Conservation (phyloP, 371 early-diverging fungal species). For the Rhizopus microsporus region DNA sequence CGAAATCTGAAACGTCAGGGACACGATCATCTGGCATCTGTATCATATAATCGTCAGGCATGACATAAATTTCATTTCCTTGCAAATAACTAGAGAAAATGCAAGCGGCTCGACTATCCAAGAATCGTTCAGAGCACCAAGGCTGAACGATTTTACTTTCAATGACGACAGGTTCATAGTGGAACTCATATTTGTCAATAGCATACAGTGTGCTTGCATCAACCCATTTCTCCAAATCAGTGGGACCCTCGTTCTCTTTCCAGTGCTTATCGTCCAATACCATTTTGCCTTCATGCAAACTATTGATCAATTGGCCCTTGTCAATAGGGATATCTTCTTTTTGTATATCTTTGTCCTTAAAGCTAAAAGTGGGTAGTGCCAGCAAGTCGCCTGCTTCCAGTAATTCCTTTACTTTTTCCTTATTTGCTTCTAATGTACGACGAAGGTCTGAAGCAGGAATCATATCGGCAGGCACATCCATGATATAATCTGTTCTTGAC, state of each 20-base stretch:
- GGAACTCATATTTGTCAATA: slow-evolving; percentile 46
- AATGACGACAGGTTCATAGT: slow-evolving; percentile 51
- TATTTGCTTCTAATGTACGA: slow-evolving; percentile 38
- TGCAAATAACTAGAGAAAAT: slow-evolving; percentile 43
- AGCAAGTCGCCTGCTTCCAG: slow-evolving; percentile 40
- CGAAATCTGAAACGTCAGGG: slow-evolving; percentile 42
- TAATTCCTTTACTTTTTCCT: slow-evolving; percentile 32
- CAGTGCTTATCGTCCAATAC: slow-evolving; percentile 44
- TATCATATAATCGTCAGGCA: slow-evolving; percentile 47
- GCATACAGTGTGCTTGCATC: slow-evolving; percentile 35
- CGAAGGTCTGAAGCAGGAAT: slow-evolving; percentile 45
- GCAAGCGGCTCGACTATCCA: slow-evolving; percentile 51
- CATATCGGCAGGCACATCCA: slow-evolving; percentile 39
- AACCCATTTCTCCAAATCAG: slow-evolving; percentile 41
- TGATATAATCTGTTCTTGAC: slow-evolving; percentile 39
- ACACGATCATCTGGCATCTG: slow-evolving; percentile 32
- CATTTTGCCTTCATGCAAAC: slow-evolving; percentile 24
- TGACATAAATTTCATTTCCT: slow-evolving; percentile 50
- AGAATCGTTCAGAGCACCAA: slow-evolving; percentile 54
- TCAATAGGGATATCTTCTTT: slow-evolving; percentile 28
- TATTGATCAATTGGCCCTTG: slow-evolving; percentile 31
- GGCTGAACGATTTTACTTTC: slow-evolving; percentile 43
- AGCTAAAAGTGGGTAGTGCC: slow-evolving; percentile 46
- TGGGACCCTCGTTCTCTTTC: slow-evolving; percentile 49
- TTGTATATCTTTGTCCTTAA: slow-evolving; percentile 16